Conservation (phyloP, 2,329 filamentous ascomycete genomes). For the Trichoderma arundinaceum region DNA sequence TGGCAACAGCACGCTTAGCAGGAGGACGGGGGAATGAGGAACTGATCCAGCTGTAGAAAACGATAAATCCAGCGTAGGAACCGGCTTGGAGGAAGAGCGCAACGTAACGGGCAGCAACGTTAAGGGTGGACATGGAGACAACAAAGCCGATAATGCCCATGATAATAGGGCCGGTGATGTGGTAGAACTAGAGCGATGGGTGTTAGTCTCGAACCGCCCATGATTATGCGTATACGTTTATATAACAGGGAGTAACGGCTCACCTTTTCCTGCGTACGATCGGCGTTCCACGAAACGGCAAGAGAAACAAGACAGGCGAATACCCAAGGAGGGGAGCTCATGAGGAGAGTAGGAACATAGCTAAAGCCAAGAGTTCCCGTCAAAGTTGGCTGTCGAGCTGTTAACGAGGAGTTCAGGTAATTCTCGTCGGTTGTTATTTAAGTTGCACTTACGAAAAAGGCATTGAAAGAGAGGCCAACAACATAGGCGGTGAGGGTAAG, state of each 20-base stretch:
- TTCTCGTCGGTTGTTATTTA: background rate
- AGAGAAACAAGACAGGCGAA: constrained; percentile 64
- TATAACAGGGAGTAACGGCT: constrained; percentile 28
- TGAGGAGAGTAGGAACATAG: constrained; percentile 59
- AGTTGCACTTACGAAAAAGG: constrained; percentile 56
- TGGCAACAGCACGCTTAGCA: constrained; percentile 65
- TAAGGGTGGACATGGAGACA: constrained; percentile 64
- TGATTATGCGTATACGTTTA: background rate
- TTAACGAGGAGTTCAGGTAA: constrained; percentile 9
- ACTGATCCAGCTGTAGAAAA: constrained; percentile 64
- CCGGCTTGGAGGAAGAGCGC: constrained; percentile 65
- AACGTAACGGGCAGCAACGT: constrained; percentile 62
- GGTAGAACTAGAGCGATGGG: constrained; percentile 53
- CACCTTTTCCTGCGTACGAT: constrained; percentile 59
- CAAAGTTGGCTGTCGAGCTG: constrained; percentile 50
- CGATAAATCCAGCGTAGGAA: constrained; percentile 64
- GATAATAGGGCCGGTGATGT: constrained; percentile 59
- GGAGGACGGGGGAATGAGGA: constrained; percentile 63
- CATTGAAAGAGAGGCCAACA: constrained; percentile 63
- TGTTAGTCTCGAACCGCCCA: background rate
- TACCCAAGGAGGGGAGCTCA: constrained; percentile 64
- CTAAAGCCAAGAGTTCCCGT: constrained; percentile 59
- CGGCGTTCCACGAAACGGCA: constrained; percentile 61
- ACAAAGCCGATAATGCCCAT: constrained; percentile 63
- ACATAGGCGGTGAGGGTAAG: constrained; percentile 66